Conservation (phyloP, 164 flowering plant species). For the Sextonia rubra region DNA sequence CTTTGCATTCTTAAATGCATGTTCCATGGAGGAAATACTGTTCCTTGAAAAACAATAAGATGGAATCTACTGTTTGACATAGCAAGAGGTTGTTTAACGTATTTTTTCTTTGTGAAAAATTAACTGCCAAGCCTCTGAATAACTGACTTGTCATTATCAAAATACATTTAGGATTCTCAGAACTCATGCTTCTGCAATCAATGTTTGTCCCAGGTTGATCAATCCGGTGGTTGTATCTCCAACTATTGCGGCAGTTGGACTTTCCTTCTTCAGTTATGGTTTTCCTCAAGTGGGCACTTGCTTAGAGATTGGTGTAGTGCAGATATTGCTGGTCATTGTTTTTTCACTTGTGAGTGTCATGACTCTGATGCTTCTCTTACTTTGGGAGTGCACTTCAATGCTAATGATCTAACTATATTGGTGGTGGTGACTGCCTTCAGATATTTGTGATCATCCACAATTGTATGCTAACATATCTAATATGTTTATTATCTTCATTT, state of each 20-base stretch:
- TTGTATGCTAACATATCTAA: conserved; percentile 7
- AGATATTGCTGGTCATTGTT: conserved; percentile 72
- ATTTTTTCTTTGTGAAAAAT: too few species aligned
- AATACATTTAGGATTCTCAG: not conserved
- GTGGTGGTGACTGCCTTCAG: not conserved
- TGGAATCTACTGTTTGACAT: too few species aligned
- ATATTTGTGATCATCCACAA: not conserved
- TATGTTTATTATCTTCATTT: conserved; percentile 8
- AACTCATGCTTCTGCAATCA: conserved; percentile 10
- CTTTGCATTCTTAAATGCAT: too few species aligned
- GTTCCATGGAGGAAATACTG: too few species aligned
- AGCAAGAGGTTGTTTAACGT: too few species aligned
- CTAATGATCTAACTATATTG: conserved; percentile 2
- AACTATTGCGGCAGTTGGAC: conserved; percentile 97
- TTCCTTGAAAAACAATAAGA: too few species aligned
- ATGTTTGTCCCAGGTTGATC: conserved; percentile 56
- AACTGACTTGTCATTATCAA: not conserved
- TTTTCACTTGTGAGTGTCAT: conserved; percentile 80
- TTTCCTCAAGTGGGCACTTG: conserved; percentile 89
- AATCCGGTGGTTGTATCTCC: conserved; percentile 98
- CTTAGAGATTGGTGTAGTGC: conserved; percentile 89
- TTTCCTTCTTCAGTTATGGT: conserved; percentile 95
- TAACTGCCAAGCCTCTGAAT: not conserved
- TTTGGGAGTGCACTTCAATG: not conserved
- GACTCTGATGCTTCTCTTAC: not conserved